Evolutionary conservation across 768 basidiomycete genomes (phyloP).

Genomic region (Xerocomellus chrysenteron): DNA sequence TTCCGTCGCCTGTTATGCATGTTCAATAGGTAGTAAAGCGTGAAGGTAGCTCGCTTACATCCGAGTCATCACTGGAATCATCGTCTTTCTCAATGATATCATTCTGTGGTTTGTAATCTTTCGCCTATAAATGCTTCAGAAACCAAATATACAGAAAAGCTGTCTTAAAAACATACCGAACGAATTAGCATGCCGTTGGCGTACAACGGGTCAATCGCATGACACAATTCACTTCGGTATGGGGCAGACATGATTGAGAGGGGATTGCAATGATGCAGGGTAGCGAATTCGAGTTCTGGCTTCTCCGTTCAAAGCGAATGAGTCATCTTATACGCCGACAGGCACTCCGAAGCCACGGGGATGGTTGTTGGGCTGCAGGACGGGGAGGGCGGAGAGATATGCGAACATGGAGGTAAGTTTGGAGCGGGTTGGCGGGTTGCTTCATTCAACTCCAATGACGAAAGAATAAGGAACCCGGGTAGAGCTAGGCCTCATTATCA

Average conservation of each 20-base stretch:
- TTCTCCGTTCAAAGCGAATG: too few species aligned
- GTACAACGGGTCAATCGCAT: background rate
- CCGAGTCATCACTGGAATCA: background rate
- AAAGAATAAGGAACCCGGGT: background rate
- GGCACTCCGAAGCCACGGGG: constrained; percentile 1
- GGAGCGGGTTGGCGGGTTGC: background rate
- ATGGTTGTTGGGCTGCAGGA: background rate
- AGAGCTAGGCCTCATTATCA: background rate
- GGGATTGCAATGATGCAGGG: background rate
- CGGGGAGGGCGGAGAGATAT: background rate
- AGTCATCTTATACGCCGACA: background rate
- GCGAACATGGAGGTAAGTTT: background rate
- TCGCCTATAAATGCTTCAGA: background rate
- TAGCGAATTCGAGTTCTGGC: too few species aligned
- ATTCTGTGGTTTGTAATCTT: background rate
- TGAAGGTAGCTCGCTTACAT: background rate
- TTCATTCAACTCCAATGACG: background rate
- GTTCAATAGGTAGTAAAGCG: background rate
- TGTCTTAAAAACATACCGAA: background rate
- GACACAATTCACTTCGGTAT: background rate
- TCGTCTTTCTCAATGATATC: background rate
- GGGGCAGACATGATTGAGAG: background rate
- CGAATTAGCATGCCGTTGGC: background rate
- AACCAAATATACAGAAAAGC: background rate
- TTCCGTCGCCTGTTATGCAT: too few species aligned